Evolutionary conservation across 192 early-diverging fungal species (phyloP).

Genomic region (Rhizophagus prolifer): DNA sequence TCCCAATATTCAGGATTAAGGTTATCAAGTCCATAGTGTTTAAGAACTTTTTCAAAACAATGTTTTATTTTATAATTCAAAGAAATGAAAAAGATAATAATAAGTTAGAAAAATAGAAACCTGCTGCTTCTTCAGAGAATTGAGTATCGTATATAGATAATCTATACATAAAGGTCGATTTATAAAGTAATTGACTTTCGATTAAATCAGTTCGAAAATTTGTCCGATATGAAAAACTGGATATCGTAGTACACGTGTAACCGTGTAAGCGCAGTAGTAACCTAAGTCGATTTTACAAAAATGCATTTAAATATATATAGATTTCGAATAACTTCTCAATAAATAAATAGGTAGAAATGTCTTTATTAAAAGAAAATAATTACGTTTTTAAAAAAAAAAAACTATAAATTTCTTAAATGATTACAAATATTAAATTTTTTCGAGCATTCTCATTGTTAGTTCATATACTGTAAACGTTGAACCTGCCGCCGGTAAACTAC

Average conservation of each 20-base stretch:
- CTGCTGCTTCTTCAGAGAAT: constrained; percentile 5
- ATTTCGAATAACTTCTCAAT: too few species aligned
- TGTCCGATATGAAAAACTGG: too few species aligned
- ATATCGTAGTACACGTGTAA: too few species aligned
- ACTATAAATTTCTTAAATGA: too few species aligned
- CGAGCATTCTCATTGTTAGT: constrained; percentile 49
- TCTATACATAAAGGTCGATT: not conserved
- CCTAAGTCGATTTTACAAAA: too few species aligned
- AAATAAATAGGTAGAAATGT: too few species aligned
- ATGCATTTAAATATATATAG: too few species aligned
- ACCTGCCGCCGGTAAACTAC: constrained; percentile 74
- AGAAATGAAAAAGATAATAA: not conserved
- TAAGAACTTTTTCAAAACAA: constrained; percentile 37
- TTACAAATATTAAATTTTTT: not conserved
- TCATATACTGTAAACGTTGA: constrained; percentile 80
- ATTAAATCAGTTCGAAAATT: too few species aligned
- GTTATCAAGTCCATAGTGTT: constrained; percentile 53
- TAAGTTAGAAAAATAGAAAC: not conserved
- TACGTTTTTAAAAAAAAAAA: too few species aligned
- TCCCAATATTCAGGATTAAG: constrained; percentile 50
- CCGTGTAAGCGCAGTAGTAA: too few species aligned
- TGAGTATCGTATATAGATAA: not conserved
- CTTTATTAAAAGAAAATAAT: too few species aligned
- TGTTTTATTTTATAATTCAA: not conserved
- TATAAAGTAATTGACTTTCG: too few species aligned